Evolutionary conservation across 2,329 filamentous ascomycete genomes (phyloP).

Genomic region (Penicillium rolfsii): DNA sequence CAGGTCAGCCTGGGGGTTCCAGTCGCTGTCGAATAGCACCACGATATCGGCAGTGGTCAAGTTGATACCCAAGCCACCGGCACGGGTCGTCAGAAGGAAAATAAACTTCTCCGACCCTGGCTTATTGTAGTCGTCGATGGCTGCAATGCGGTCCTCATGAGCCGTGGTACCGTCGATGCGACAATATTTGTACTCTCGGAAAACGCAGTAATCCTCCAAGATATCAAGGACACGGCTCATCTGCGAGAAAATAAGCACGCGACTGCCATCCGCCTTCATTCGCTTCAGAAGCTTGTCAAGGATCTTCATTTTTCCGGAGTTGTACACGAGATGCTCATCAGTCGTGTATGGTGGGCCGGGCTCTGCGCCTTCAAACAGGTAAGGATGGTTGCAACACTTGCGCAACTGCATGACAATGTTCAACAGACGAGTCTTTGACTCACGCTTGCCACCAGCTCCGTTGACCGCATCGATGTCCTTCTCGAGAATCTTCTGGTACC

Average conservation of each 20-base stretch:
- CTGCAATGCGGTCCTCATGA: slow-evolving; percentile 95
- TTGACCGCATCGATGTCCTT: slow-evolving; percentile 99
- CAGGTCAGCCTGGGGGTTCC: slow-evolving; percentile 97
- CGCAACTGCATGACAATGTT: slow-evolving; percentile 99
- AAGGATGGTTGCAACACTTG: slow-evolving; percentile 98
- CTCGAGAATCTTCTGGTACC: slow-evolving; percentile 98
- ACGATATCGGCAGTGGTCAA: slow-evolving; percentile 94
- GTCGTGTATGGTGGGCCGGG: slow-evolving; percentile 97
- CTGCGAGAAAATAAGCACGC: slow-evolving; percentile 98
- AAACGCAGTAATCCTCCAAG: slow-evolving; percentile 96
- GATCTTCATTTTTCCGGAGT: slow-evolving; percentile 96
- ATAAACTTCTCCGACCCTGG: slow-evolving; percentile 94
- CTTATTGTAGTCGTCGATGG: slow-evolving; percentile 98
- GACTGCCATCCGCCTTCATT: slow-evolving; percentile 82
- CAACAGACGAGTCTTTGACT: slow-evolving; percentile 93
- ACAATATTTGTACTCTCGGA: slow-evolving; percentile 92
- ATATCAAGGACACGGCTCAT: slow-evolving; percentile 98
- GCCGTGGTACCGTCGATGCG: slow-evolving; percentile 96
- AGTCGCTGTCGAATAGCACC: slow-evolving; percentile 94
- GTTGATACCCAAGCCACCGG: slow-evolving; percentile 95
- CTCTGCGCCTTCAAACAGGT: slow-evolving; percentile 95
- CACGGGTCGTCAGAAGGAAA: slow-evolving; percentile 91
- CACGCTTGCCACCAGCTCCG: slow-evolving; percentile 90
- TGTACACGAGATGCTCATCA: slow-evolving; percentile 91
- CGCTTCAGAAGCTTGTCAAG: slow-evolving; percentile 87